Evolutionary conservation across 1,284 basidiomycete species (phyloP).

Genomic region (Cutaneotrichosporon dermatis): DNA sequence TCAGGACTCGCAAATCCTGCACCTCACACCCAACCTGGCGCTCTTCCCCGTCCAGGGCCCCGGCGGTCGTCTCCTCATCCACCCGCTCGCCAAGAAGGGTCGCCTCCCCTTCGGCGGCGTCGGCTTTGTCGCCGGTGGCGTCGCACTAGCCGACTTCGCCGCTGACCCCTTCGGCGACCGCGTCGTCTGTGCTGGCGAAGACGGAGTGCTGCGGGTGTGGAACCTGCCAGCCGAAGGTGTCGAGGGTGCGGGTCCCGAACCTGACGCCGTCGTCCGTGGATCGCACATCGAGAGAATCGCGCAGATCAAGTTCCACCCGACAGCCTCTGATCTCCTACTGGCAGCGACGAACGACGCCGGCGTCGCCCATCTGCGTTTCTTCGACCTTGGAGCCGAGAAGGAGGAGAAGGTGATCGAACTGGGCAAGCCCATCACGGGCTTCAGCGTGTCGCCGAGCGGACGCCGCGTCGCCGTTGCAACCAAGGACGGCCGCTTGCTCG

Average conservation of each 20-base stretch:
- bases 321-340: conserved; percentile 45
- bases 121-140: conserved; percentile 44
- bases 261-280: conserved; percentile 30
- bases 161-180: conserved; percentile 39
- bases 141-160: conserved; percentile 48
- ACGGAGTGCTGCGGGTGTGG: conserved; percentile 48
- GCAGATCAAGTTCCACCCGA: conserved; percentile 48
- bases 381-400: conserved; percentile 31
- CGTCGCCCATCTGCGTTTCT: conserved; percentile 39
- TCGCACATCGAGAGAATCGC: conserved; percentile 46
- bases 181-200: conserved; percentile 49
- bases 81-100: conserved; percentile 45
- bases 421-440: conserved; percentile 36
- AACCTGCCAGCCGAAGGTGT: conserved; percentile 32
- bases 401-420: conserved; percentile 20
- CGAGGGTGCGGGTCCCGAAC: conserved; percentile 35
- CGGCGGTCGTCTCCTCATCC: conserved; percentile 50
- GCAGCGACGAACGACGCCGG: conserved; percentile 48
- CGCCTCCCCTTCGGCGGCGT: conserved; percentile 43
- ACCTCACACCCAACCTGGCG: conserved; percentile 36
- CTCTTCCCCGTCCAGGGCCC: conserved; percentile 51
- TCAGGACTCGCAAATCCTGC: conserved; percentile 46
- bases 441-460: conserved; percentile 46
- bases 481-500: conserved; percentile 47
- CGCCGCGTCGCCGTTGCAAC: conserved; percentile 47